Evolutionary conservation across 176 grass and related monocot species (phyloP).

Genomic region (Hyparrhenia diplandra): DNA sequence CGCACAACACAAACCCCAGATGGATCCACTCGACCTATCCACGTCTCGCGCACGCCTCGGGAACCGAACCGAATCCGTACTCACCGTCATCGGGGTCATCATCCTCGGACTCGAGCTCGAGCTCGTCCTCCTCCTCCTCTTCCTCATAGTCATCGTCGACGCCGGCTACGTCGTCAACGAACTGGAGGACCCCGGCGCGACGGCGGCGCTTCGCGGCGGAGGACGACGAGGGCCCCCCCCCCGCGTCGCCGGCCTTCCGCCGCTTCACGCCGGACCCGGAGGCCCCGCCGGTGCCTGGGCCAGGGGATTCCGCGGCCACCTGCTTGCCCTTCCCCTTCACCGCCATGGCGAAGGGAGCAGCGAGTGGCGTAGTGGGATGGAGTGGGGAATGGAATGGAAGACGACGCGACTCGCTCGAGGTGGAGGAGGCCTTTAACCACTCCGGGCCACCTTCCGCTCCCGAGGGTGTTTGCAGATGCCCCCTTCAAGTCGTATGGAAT

Average conservation of each 20-base stretch:
- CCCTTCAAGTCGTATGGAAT: background rate
- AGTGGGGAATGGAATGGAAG: background rate
- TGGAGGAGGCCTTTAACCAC: background rate
- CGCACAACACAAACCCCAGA: background rate
- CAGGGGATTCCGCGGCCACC: slow-evolving; percentile 23
- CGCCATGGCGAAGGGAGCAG: slow-evolving; percentile 44
- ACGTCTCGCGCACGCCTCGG: background rate
- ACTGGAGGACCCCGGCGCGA: slow-evolving; percentile 54
- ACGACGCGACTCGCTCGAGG: slow-evolving; percentile 16
- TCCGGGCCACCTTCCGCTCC: background rate
- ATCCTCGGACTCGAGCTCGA: slow-evolving; percentile 1
- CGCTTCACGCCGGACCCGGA: slow-evolving; percentile 35
- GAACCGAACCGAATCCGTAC: slow-evolving; percentile 18
- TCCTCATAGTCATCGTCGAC: slow-evolving; percentile 55
- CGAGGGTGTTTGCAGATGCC: background rate
- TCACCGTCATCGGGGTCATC: slow-evolving; percentile 29
- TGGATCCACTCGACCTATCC: slow-evolving; percentile 4
- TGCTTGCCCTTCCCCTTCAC: slow-evolving; percentile 79
- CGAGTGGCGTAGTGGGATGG: background rate
- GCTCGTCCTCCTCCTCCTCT: background rate
- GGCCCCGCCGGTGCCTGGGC: background rate
- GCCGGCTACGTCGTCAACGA: slow-evolving; percentile 67
- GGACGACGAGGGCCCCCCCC: slow-evolving; percentile 33
- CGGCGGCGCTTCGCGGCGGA: slow-evolving; percentile 34
- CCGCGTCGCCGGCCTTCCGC: slow-evolving; percentile 16